Percentiles rank a stretch among this genome's conserved stretches.
These are phyloP conservation scores for Botrytis fragariae DNA, from an alignment of 2,329 filamentous ascomycete genomes.

Conservation along the genomic window DNA sequence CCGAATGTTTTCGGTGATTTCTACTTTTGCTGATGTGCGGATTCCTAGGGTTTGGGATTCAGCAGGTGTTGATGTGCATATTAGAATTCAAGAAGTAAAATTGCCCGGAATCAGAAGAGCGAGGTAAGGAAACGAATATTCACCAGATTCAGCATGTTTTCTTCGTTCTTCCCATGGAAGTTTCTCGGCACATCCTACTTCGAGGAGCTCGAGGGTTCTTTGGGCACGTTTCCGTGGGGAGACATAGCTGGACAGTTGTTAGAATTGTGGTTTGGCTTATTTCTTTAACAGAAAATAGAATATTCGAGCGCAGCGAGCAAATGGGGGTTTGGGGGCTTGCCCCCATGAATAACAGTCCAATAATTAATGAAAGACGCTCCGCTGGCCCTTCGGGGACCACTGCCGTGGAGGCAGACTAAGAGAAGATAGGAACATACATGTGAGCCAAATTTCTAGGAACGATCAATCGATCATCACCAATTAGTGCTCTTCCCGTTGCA, in stretches of 20 bases:
- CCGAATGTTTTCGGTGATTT: conserved; percentile 69
- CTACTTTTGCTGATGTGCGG: conserved; percentile 57
- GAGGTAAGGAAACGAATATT: background rate
- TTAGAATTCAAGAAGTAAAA: background rate
- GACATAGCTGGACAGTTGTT: conserved; percentile 61
- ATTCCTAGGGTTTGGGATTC: conserved; percentile 31
- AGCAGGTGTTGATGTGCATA: background rate
- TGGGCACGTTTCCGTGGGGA: conserved; percentile 83
- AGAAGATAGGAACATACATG: conserved; percentile 56
- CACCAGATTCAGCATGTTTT: conserved; percentile 35
- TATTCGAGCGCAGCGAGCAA: background rate
- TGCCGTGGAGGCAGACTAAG: background rate
- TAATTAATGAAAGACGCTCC: background rate
- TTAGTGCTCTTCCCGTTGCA: conserved; percentile 77
- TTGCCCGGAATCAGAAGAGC: fast-evolving
- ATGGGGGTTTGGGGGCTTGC: conserved; percentile 2
- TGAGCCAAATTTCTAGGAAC: conserved; percentile 78
- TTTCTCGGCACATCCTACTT: conserved; percentile 64
- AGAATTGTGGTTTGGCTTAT: background rate
- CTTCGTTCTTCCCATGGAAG: conserved; percentile 67
- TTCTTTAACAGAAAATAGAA: too few species aligned
- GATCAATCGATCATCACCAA: conserved; percentile 81
- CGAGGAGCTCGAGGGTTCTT: conserved; percentile 83
- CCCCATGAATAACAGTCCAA: background rate
- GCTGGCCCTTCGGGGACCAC: conserved; percentile 1